Evolutionary conservation across 768 basidiomycete species (phyloP).

Genomic region (Cystofilobasidium bisporidii): DNA sequence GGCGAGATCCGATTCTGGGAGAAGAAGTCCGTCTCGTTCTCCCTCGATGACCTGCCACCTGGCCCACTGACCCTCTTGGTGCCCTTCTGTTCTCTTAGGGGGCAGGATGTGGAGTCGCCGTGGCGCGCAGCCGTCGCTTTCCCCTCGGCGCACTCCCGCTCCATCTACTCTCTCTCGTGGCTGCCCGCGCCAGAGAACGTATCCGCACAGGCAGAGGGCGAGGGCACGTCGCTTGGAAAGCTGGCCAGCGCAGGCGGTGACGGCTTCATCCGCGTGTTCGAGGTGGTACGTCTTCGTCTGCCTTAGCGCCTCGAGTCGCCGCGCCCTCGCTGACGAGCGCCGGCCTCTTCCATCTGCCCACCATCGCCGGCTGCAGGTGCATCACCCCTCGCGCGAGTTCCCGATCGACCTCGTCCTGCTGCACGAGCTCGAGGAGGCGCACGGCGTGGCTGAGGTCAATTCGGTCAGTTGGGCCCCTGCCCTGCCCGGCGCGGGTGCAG

Average conservation of each 20-base stretch:
- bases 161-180: slow-evolving; percentile 73
- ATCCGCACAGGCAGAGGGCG: slow-evolving; percentile 32
- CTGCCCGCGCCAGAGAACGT: slow-evolving; percentile 39
- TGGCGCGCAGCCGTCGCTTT: slow-evolving; percentile 11
- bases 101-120: slow-evolving; percentile 4
- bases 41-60: too few species aligned
- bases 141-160: slow-evolving; percentile 40
- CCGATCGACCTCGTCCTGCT: slow-evolving; percentile 43
- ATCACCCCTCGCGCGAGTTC: background rate
- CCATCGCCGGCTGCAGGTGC: background rate
- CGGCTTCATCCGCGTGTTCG: slow-evolving; percentile 72
- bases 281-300: slow-evolving; percentile 42
- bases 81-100: background rate
- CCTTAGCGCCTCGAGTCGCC: too few species aligned
- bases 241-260: slow-evolving; percentile 79
- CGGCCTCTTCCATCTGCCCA: slow-evolving; percentile 23
- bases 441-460: slow-evolving; percentile 79
- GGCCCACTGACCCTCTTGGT: too few species aligned
- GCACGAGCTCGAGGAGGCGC: slow-evolving; percentile 54
- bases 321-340: slow-evolving; percentile 28
- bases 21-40: slow-evolving; percentile 40
- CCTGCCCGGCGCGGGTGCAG: background rate
- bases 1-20: slow-evolving; percentile 77
- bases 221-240: slow-evolving; percentile 52
- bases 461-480: slow-evolving; percentile 67